A percentile compares a stretch with the other conserved stretches of the same genome.
phyloP scores from a whole-genome alignment of 2,329 filamentous ascomycete genomes.

The Colletotrichum chlorophyti region DNA sequence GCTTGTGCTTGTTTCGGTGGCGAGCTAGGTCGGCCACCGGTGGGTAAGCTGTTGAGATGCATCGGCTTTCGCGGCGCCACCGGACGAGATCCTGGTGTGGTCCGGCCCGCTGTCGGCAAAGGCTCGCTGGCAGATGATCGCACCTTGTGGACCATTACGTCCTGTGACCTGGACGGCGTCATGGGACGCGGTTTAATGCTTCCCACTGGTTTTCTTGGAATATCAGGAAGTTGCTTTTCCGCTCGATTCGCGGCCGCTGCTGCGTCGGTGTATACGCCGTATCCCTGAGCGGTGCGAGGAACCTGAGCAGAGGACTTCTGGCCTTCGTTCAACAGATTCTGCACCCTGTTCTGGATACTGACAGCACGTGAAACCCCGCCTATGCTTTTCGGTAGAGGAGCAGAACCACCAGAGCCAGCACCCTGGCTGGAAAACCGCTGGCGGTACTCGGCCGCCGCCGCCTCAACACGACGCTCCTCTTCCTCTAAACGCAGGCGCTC shows the following conservation, averaged over 20 bases:
- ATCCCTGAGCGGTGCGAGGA: conserved; percentile 82
- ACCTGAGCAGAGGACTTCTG: conserved; percentile 63
- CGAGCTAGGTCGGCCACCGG: conserved; percentile 48
- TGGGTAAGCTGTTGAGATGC: conserved; percentile 64
- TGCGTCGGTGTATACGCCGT: conserved; percentile 81
- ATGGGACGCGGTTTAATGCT: conserved; percentile 39
- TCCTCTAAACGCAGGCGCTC: conserved; percentile 82
- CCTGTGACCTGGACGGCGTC: conserved; percentile 32
- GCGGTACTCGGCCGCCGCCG: conserved; percentile 87
- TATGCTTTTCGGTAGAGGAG: conserved; percentile 59
- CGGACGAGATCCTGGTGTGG: conserved; percentile 46
- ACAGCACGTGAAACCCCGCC: conserved; percentile 71
- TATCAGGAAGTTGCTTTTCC: conserved; percentile 49
- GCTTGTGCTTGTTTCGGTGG: conserved; percentile 48
- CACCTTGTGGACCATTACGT: conserved; percentile 30
- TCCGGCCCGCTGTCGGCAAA: conserved; percentile 30
- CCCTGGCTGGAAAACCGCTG: conserved; percentile 70
- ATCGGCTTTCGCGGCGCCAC: conserved; percentile 66
- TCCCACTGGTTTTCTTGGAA: conserved; percentile 59
- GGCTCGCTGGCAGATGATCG: conserved; percentile 30
- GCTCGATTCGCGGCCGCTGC: conserved; percentile 42
- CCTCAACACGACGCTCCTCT: conserved; percentile 89
- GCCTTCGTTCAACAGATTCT: conserved; percentile 83
- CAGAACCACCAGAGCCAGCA: conserved; percentile 42
- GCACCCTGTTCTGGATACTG: conserved; percentile 92